A percentile compares a stretch with the other conserved stretches of the same genome.
Evolutionary conservation across 2,329 filamentous ascomycete species (phyloP).

Genomic region (Calonectria ilicicola): DNA sequence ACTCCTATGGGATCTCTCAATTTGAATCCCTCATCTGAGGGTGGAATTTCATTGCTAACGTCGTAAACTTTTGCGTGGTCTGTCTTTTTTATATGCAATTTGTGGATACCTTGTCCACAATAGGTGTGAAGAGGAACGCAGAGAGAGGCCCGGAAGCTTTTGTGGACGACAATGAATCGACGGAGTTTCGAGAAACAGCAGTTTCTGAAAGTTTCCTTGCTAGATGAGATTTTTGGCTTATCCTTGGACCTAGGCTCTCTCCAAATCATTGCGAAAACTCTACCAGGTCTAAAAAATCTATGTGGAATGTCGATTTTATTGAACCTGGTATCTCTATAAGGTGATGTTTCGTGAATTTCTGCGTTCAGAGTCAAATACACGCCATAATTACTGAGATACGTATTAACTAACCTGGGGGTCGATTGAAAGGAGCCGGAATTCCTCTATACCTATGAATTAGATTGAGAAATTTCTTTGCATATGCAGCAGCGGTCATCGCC

Average conservation of each 20-base stretch:
- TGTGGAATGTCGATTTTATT: neutral
- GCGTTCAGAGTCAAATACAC: no score
- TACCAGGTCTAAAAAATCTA: neutral
- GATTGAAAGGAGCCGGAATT: no score
- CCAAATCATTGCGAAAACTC: neutral
- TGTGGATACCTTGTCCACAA: neutral
- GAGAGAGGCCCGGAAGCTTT: neutral
- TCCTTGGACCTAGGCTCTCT: neutral
- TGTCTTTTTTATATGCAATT: neutral
- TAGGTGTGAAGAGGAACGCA: neutral
- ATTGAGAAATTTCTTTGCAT: neutral
- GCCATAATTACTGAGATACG: no score
- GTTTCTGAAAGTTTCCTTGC: neutral
- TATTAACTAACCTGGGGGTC: no score
- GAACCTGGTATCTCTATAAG: neutral
- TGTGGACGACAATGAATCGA: neutral
- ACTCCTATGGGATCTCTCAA: neutral
- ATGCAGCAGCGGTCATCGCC: neutral
- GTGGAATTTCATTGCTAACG: neutral
- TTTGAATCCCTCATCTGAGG: neutral
- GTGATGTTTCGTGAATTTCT: no score
- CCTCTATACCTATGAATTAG: no score
- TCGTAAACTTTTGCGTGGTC: neutral
- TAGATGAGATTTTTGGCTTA: neutral
- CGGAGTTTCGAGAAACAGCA: neutral